Evolutionary conservation across 441 rosid genomes (phyloP).

Genomic region (Erodium chrysanthum): DNA sequence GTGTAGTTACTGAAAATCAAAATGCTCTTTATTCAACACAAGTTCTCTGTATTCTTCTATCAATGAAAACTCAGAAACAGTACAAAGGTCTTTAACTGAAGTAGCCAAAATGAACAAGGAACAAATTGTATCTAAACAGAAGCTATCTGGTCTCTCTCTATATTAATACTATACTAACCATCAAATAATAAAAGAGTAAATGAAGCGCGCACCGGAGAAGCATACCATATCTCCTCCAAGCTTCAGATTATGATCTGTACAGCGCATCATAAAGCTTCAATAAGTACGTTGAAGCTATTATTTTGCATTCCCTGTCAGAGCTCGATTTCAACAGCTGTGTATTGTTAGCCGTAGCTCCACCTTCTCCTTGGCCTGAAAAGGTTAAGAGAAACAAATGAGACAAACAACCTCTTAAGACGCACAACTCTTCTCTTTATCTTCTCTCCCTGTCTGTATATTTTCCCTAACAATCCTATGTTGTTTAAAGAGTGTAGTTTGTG

Average conservation of each 20-base stretch:
- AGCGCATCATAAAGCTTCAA: constrained; percentile 16
- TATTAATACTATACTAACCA: neutral
- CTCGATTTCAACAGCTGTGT: neutral
- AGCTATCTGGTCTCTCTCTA: no score
- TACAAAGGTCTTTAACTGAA: no score
- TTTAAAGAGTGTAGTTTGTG: constrained; percentile 72
- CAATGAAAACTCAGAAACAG: no score
- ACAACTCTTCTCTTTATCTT: constrained; percentile 6
- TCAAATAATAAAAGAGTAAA: neutral
- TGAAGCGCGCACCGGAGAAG: neutral
- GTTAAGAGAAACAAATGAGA: constrained; percentile 40
- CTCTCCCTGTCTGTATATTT: no score
- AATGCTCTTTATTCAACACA: no score
- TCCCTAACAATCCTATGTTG: constrained; percentile 18
- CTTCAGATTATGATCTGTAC: constrained; percentile 28
- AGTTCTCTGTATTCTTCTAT: no score
- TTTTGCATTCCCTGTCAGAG: constrained; percentile 22
- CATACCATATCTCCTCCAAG: constrained; percentile 15
- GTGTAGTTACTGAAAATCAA: no score
- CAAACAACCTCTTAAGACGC: constrained; percentile 19
- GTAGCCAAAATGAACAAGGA: neutral
- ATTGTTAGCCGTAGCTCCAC: constrained; percentile 44
- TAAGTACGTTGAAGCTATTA: constrained; percentile 21
- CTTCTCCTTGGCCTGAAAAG: constrained; percentile 91
- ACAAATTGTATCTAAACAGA: no score